Conservation (phyloP, 2,329 filamentous ascomycete species). For the Penicillium brasilianum region DNA sequence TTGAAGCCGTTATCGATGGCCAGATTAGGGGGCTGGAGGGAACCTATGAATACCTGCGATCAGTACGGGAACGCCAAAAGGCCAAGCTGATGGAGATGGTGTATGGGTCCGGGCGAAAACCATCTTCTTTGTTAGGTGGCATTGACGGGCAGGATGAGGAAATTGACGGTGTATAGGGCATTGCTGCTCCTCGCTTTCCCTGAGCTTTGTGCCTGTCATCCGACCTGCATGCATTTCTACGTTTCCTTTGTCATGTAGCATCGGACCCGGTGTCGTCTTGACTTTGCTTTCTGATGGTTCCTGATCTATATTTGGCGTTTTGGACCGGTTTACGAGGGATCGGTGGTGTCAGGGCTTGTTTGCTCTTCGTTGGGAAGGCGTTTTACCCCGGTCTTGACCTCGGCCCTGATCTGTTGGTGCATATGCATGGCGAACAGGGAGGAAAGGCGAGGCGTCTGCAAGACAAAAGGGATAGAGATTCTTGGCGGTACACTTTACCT, state of each 20-base stretch:
- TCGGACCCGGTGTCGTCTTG: slow-evolving; percentile 10
- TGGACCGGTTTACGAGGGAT: neutral
- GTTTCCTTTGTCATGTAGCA: slow-evolving; percentile 11
- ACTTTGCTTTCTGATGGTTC: neutral
- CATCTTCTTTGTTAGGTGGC: slow-evolving; percentile 31
- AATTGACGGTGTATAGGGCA: slow-evolving; percentile 11
- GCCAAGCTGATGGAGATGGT: slow-evolving; percentile 80
- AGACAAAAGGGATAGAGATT: slow-evolving; percentile 6
- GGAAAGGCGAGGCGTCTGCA: neutral
- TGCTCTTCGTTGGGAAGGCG: neutral
- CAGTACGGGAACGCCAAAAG: slow-evolving; percentile 78
- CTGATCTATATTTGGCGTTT: neutral
- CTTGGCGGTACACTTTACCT: neutral
- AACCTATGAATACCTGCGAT: slow-evolving; percentile 77
- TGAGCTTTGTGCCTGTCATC: neutral
- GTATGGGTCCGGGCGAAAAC: slow-evolving; percentile 60
- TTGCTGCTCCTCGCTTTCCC: neutral
- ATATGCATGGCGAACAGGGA: slow-evolving; percentile 4
- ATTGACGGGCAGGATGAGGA: slow-evolving; percentile 25
- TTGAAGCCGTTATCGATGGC: slow-evolving; percentile 67
- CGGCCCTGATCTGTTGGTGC: slow-evolving; percentile 7
- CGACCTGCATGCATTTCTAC: neutral
- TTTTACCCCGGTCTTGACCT: slow-evolving; percentile 4
- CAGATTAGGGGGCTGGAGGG: slow-evolving; percentile 83
- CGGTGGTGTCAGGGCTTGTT: neutral